Base-by-base conservation (phyloP, 208 protist genomes). In the Acanthamoeba royreba region DNA sequence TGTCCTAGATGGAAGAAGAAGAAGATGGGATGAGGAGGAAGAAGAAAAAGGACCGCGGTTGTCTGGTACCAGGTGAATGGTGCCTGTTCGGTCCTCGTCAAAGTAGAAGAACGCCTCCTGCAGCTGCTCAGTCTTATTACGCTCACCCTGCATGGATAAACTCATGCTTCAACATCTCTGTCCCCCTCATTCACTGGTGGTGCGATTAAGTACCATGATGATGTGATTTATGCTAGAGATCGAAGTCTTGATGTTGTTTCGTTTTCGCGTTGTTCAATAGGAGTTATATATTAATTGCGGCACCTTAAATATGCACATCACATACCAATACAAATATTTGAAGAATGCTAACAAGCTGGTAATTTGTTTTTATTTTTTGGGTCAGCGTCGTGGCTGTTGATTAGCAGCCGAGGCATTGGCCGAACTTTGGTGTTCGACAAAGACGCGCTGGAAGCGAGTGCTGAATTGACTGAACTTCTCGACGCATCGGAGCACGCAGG, bases 391-490 rank as follows among this genome's bases (percentile, higher is more conserved):
- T 55, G 9, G 74, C 45, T 85, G 74, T 17, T 85, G 47, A 28
- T 85, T 85, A 25, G 74, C 43, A 13, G 0, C 74, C 43, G 85
- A n/a, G n/a, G n/a, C n/a, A n/a, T n/a, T n/a, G n/a, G n/a, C n/a
- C n/a, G n/a, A n/a, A n/a, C n/a, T 91, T 28, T 91, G 85, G 19
- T 91, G 85, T 5, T 91, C 85, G 22, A 91, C 85, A 35, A 91
- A 91, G n/a, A 47, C 55, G 17, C 40, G 49, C 43, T 91, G 85
- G 19, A 91, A 69, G 5, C 85, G 49, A 5, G 45, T 74, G 40
- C 85, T 91, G 28, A 91, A 91, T 28, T 63, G 49, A 43, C 35
- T 69, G 52, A 91, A 91, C 40, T 91, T 91, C n/a, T 91, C 85
- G 9, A 91, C 55, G 31, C 85, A 91, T 43, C 85, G 49, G 31